A percentile compares a stretch with the other conserved stretches of the same genome.
Evolutionary conservation across 2,329 filamentous ascomycete species (phyloP).

Genomic region (Paecilomyces dactylethromorphus): DNA sequence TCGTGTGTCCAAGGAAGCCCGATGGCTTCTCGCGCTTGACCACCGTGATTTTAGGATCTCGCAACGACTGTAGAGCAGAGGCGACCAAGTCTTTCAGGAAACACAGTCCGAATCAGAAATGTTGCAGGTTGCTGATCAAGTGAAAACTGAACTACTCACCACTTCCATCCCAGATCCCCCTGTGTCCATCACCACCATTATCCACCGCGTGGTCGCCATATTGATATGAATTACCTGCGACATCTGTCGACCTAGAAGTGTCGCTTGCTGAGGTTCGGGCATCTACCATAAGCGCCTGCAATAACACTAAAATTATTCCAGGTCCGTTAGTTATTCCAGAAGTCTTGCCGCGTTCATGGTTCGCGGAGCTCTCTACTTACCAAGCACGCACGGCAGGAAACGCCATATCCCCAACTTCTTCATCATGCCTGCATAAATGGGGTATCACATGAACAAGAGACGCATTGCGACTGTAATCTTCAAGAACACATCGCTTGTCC

Average conservation of each 20-base stretch:
- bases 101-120: conserved; percentile 4
- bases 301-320: conserved; percentile 19
- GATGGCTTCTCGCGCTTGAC: conserved; percentile 42
- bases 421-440: conserved; percentile 24
- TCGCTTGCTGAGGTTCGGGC: conserved; percentile 12
- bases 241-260: conserved; percentile 11
- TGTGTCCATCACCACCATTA: conserved; percentile 9
- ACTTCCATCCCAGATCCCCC: conserved; percentile 16
- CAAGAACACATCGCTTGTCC: conserved; percentile 4
- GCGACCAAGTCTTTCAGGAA: conserved; percentile 23
- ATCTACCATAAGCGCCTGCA: conserved; percentile 22
- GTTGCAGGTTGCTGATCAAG: neutral
- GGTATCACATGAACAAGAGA: conserved; percentile 16
- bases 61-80: conserved; percentile 23
- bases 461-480: conserved; percentile 25
- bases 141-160: conserved; percentile 16
- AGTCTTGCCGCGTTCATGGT: conserved; percentile 1
- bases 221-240: conserved; percentile 11
- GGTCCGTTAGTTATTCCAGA: neutral
- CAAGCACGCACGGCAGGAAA: conserved; percentile 26
- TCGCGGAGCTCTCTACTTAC: conserved; percentile 16
- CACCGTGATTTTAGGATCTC: conserved; percentile 17
- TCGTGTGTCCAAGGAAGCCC: conserved; percentile 50
- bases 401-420: conserved; percentile 23
- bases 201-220: conserved; percentile 15